Evolutionary conservation across 352 stramenopile genomes (phyloP), one percentile per base, ranked within the genome.

Genomic region (Phytophthora citrophthora): DNA sequence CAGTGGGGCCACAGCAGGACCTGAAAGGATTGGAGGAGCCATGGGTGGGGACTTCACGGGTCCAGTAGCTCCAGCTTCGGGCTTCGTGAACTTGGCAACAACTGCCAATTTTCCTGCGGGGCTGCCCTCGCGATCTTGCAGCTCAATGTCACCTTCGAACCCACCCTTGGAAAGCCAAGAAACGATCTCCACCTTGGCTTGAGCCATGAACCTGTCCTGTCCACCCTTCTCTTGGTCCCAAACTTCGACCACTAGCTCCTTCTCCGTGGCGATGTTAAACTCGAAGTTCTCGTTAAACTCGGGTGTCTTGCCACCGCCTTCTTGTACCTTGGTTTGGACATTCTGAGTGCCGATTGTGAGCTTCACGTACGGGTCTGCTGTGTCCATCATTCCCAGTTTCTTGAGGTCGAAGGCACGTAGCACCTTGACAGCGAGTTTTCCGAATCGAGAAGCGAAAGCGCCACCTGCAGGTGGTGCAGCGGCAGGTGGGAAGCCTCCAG

Each of bases 251-350:
- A 97, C 81, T 24, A 98, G 58, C 32, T 98, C 91, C 72, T 97
- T 98, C 69, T 99, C 93, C 32, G 91, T 98, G 13, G 86, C 95
- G 41, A 99, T 98, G 54, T 95, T 95, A 68, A 98, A 99, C 46
- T 96, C 90, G 73, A 98, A 98, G 47, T 77, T 88, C 67, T 98
- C 90, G 38, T 98, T 97, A 83, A 95, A 98, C 61, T 97, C 86
- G 11, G 94, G 94, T 24, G 95, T 97, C 69, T 97, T 97, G 38
- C 95, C 91, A 34, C 93, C 91, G 63, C 97, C 94, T 62, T 89
- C 82, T 47, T 97, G 89, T 12, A 91, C 77, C 61, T 89, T 89
- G 26, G 81, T 91, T 60, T 94, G 86, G 24, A 87, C 86, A 23
- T 59, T 82, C 43, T 94, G 90, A 16, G 86, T 83, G 18, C 94